These are phyloP conservation scores for Boletus smithii DNA, from an alignment of 1,284 basidiomycete genomes.

Conservation along the genomic window DNA sequence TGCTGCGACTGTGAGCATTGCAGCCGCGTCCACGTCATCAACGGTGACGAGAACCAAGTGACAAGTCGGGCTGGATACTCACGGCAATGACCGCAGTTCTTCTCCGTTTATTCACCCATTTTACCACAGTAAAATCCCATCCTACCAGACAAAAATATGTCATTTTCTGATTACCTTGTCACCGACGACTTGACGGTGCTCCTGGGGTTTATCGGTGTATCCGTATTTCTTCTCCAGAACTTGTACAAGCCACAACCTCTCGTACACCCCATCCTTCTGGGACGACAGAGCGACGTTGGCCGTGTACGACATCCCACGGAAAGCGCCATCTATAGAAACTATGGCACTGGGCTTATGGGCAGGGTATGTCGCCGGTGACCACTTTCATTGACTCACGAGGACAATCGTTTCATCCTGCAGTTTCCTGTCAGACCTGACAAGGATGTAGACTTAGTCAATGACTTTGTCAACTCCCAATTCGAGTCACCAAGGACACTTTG, in stretches of 20 bases:
- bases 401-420: constrained; percentile 36
- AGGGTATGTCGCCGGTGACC: constrained; percentile 47
- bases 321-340: constrained; percentile 79
- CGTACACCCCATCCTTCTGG: constrained; percentile 78
- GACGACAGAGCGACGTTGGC: constrained; percentile 78
- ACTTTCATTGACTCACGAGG: not conserved
- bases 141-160: constrained; percentile 34
- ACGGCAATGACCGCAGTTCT: constrained; percentile 13
- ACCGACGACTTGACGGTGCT: constrained; percentile 76
- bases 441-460: constrained; percentile 62
- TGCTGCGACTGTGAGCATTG: constrained; percentile 1
- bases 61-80: not conserved
- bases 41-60: no score
- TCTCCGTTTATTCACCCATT: not conserved
- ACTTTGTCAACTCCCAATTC: constrained; percentile 63
- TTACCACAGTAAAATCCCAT: not conserved
- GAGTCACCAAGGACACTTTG: constrained; percentile 69
- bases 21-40: not conserved
- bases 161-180: constrained; percentile 52
- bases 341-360: constrained; percentile 74
- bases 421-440: constrained; percentile 69
- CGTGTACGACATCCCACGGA: constrained; percentile 70
- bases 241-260: constrained; percentile 75
- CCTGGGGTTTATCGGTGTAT: constrained; percentile 66
- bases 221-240: constrained; percentile 70